Conservation (phyloP, 371 early-diverging fungal genomes). For the Syncephalastrum sp. region DNA sequence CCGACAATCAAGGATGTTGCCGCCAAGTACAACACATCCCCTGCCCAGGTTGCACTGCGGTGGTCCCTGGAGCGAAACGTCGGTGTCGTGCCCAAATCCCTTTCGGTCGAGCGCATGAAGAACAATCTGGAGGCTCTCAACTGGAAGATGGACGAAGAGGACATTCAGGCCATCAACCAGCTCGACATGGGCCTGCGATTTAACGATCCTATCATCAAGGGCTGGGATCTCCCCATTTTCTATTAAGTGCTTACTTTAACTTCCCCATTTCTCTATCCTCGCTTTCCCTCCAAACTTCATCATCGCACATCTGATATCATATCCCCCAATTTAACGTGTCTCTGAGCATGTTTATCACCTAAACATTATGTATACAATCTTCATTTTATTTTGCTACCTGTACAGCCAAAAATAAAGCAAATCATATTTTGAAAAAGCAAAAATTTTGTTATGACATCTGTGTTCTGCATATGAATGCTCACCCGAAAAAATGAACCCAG, state of each 20-base stretch:
- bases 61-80: slow-evolving; percentile 60
- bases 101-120: slow-evolving; percentile 49
- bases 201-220: slow-evolving; percentile 28
- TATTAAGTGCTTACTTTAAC: slow-evolving; percentile 7
- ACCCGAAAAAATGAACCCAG: too few relatives aligned
- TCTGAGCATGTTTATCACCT: too few relatives aligned
- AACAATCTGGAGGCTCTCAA: slow-evolving; percentile 33
- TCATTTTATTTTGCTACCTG: not conserved
- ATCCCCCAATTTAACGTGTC: too few relatives aligned
- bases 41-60: slow-evolving; percentile 52
- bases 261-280: not conserved
- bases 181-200: slow-evolving; percentile 31
- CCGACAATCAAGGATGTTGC: slow-evolving; percentile 43
- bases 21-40: slow-evolving; percentile 30
- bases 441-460: too few relatives aligned
- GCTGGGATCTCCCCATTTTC: slow-evolving; percentile 23
- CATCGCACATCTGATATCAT: too few relatives aligned
- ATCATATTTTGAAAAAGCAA: too few relatives aligned
- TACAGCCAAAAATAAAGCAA: too few relatives aligned
- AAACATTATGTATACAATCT: slow-evolving; percentile 2
- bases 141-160: slow-evolving; percentile 33
- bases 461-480: too few relatives aligned
- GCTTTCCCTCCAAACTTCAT: not conserved
- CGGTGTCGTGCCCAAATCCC: slow-evolving; percentile 69
- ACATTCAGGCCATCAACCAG: slow-evolving; percentile 27